Conservation (phyloP, 2,329 filamentous ascomycete species). For the Cryphonectria nitschkei region DNA sequence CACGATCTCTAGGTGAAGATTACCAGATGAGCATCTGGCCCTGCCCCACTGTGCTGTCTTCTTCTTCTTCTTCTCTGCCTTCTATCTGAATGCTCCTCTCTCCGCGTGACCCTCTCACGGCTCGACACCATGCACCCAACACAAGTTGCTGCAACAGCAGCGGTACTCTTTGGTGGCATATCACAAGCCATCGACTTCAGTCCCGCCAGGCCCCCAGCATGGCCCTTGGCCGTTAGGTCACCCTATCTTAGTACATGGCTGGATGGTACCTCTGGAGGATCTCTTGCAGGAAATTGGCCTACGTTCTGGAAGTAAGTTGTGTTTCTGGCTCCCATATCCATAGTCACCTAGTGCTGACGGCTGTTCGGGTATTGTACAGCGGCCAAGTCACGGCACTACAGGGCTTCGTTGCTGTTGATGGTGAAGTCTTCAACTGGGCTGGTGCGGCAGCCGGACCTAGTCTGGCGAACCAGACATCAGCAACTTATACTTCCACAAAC, state of each 20-base stretch:
- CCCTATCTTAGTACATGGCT: constrained; percentile 77
- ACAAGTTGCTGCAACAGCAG: constrained; percentile 32
- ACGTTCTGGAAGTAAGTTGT: constrained; percentile 67
- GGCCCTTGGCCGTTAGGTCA: constrained; percentile 74
- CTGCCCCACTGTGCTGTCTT: background rate
- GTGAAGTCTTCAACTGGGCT: constrained; percentile 68
- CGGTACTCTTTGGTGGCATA: constrained; percentile 36
- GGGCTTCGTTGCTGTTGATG: constrained; percentile 72
- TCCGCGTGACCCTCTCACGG: background rate
- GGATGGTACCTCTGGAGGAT: constrained; percentile 63
- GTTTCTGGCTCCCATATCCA: background rate
- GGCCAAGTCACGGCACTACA: constrained; percentile 66
- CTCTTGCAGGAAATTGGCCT: constrained; percentile 71
- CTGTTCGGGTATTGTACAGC: constrained; percentile 40
- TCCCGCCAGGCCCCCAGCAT: constrained; percentile 67
- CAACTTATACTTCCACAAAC: constrained; percentile 72
- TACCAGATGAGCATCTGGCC: background rate
- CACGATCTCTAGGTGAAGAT: background rate
- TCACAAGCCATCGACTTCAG: constrained; percentile 58
- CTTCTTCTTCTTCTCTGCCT: background rate
- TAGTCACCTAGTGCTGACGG: background rate
- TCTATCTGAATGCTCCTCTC: background rate
- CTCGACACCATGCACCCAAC: constrained; percentile 20
- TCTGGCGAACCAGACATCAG: constrained; percentile 62
- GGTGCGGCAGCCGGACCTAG: constrained; percentile 55